Conservation (phyloP, 768 basidiomycete species). For the Mycena rebaudengoi region DNA sequence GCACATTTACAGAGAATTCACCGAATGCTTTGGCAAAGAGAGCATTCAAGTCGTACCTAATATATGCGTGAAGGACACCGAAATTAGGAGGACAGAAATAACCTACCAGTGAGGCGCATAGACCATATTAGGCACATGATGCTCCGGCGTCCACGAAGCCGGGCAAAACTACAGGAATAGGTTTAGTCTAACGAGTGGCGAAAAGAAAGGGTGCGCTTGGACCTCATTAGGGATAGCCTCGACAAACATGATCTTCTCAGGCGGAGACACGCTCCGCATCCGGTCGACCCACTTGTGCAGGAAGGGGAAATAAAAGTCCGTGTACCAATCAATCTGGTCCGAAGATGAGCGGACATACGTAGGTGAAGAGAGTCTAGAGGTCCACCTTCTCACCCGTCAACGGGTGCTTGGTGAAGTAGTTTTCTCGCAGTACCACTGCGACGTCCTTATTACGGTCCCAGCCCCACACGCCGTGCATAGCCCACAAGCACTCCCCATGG, state of each 20-base stretch:
- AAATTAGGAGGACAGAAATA: slow-evolving; percentile 12
- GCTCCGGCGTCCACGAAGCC: slow-evolving; percentile 73
- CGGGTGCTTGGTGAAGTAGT: slow-evolving; percentile 83
- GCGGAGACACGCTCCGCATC: slow-evolving; percentile 56
- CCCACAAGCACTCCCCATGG: slow-evolving; percentile 80
- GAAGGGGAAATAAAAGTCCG: slow-evolving; percentile 86
- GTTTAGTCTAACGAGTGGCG: slow-evolving; percentile 4
- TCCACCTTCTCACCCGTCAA: slow-evolving; percentile 66
- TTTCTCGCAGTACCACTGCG: slow-evolving; percentile 82
- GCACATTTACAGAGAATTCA: slow-evolving; percentile 91
- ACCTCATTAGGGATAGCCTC: slow-evolving; percentile 95
- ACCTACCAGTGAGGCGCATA: slow-evolving; percentile 79
- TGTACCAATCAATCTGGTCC: slow-evolving; percentile 83
- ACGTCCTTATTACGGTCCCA: slow-evolving; percentile 75
- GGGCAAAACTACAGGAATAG: slow-evolving; percentile 74
- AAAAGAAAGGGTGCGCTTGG: background rate
- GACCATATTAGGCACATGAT: slow-evolving; percentile 68
- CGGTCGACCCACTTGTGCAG: slow-evolving; percentile 71
- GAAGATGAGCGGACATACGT: background rate
- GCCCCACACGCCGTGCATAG: slow-evolving; percentile 93
- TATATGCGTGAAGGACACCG: slow-evolving; percentile 49
- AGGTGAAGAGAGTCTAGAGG: background rate
- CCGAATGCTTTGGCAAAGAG: slow-evolving; percentile 88
- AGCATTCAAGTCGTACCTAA: slow-evolving; percentile 91
- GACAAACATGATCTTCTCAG: slow-evolving; percentile 72